phyloP scores from a whole-genome alignment of 805 yeast genomes.

The Saccharomycopsis capsularis region DNA sequence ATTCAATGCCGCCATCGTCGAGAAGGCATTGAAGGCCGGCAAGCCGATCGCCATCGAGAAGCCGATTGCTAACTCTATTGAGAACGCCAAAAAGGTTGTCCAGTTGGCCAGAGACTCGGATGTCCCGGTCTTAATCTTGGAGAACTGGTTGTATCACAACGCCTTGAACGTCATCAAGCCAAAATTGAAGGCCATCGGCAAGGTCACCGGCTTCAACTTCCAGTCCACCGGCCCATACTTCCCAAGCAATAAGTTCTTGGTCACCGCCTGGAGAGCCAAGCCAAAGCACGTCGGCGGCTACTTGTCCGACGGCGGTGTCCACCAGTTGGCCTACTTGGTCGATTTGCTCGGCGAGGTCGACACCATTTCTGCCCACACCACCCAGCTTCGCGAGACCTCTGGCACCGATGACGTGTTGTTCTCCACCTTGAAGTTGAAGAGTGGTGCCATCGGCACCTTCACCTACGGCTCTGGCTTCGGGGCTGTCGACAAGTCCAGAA shows the following conservation, averaged over 20 bases:
- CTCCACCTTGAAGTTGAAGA: constrained; percentile 54
- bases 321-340: constrained; percentile 82
- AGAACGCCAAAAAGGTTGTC: constrained; percentile 77
- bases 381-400: constrained; percentile 66
- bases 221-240: constrained; percentile 69
- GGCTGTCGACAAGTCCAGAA: constrained; percentile 62
- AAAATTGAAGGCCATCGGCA: constrained; percentile 66
- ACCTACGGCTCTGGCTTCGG: constrained; percentile 86
- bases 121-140: constrained; percentile 69
- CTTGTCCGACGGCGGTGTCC: constrained; percentile 94
- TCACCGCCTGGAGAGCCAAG: constrained; percentile 78
- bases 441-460: constrained; percentile 73
- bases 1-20: constrained; percentile 59
- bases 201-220: constrained; percentile 59
- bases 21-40: constrained; percentile 60
- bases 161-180: constrained; percentile 49
- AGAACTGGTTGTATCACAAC: constrained; percentile 76
- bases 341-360: constrained; percentile 71
- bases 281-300: constrained; percentile 94
- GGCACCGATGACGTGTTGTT: constrained; percentile 80
- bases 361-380: constrained; percentile 67
- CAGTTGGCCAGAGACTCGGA: constrained; percentile 52
- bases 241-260: constrained; percentile 49
- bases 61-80: constrained; percentile 83
- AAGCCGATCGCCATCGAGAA: constrained; percentile 84